A percentile compares a stretch with the other conserved stretches of the same genome.
These are phyloP conservation scores for Sporothrix dimorphospora DNA, from an alignment of 2,329 filamentous ascomycete species.

Conservation along the genomic window DNA sequence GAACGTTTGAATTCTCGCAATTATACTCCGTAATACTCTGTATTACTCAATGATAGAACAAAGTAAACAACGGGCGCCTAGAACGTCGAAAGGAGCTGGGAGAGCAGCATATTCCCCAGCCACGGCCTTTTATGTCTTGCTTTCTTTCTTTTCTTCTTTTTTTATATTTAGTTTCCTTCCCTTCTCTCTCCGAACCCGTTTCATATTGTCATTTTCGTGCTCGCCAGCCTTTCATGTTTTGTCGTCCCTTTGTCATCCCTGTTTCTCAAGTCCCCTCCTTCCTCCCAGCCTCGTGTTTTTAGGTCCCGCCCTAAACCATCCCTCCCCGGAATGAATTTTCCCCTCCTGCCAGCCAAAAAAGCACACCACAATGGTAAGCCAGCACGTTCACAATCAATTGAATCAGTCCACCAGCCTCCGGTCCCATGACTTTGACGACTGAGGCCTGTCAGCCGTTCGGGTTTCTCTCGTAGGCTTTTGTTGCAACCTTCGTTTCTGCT, in stretches of 20 bases:
- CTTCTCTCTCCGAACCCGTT: background rate
- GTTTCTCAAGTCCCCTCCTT: background rate
- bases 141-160: background rate
- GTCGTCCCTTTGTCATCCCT: background rate
- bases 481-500: no score
- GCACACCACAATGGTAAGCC: background rate
- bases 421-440: background rate
- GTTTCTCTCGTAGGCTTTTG: background rate
- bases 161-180: background rate
- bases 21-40: constrained; percentile 9
- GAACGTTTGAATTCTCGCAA: constrained; percentile 11
- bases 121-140: background rate
- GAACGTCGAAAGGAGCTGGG: background rate
- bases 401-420: background rate
- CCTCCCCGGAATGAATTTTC: background rate
- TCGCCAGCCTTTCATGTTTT: background rate
- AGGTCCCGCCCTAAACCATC: constrained; percentile 2
- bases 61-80: background rate
- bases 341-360: background rate
- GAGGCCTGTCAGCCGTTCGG: background rate
- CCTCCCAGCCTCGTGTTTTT: constrained; percentile 13
- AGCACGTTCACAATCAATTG: background rate
- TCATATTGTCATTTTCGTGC: background rate
- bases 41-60: background rate
- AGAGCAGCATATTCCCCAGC: background rate